Percentiles rank a stretch among this genome's conserved stretches.
Conservation (phyloP, 768 basidiomycete species). For the Phlebiopsis flavidoalba region DNA sequence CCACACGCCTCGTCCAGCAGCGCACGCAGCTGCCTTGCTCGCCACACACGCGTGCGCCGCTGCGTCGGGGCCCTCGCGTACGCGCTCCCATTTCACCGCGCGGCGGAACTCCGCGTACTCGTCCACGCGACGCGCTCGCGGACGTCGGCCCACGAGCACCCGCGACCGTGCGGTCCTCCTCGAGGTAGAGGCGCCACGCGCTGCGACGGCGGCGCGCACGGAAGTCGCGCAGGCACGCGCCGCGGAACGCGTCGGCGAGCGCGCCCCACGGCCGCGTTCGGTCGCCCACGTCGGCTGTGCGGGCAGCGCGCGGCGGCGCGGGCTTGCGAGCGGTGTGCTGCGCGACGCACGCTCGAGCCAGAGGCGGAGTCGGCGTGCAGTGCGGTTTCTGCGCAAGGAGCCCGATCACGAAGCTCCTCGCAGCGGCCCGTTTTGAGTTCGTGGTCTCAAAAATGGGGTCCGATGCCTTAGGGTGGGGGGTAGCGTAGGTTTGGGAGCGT, state of each 20-base stretch:
- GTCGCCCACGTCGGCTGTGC: constrained; percentile 47
- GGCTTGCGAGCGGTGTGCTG: background rate
- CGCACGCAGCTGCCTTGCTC: constrained; percentile 17
- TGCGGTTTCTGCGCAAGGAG: constrained; percentile 51
- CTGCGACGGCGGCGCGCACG: constrained; percentile 46
- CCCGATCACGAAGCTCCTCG: constrained; percentile 79
- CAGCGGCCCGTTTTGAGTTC: constrained; percentile 82
- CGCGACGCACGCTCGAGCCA: constrained; percentile 57
- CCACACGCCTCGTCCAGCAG: constrained; percentile 15
- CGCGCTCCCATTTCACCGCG: constrained; percentile 12
- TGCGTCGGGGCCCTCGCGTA: constrained; percentile 13
- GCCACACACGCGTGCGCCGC: constrained; percentile 9
- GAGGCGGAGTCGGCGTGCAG: constrained; percentile 50
- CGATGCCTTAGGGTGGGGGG: constrained; percentile 53
- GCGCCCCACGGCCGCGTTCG: constrained; percentile 33
- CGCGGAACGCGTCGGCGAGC: constrained; percentile 9
- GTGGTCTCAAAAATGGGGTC: no score
- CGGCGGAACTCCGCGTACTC: constrained; percentile 66
- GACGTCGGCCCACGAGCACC: constrained; percentile 79
- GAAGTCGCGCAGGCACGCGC: constrained; percentile 41
- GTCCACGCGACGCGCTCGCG: constrained; percentile 49
- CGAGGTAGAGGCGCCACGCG: constrained; percentile 74
- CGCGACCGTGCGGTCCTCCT: constrained; percentile 70
- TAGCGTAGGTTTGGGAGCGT: background rate
- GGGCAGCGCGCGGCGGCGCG: constrained; percentile 22